Conservation (phyloP, 495 filamentous ascomycete species). For the Chaetomium fimeti region DNA sequence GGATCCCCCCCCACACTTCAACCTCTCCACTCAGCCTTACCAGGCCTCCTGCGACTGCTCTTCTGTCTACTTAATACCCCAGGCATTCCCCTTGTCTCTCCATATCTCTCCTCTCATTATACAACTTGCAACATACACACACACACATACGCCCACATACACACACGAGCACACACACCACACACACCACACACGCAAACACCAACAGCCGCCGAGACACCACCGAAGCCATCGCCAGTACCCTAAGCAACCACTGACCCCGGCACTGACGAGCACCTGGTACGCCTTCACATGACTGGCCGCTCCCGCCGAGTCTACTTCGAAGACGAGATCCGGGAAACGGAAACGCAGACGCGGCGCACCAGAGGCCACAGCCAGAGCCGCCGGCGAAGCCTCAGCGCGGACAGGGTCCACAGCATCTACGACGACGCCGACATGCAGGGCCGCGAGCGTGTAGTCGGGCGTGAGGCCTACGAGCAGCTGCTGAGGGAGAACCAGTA, state of each 20-base stretch:
- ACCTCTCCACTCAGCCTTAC: conserved; percentile 14
- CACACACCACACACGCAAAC: no score
- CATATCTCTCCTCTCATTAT: neutral
- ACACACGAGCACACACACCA: no score
- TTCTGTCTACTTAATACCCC: conserved; percentile 1
- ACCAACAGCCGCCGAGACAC: neutral
- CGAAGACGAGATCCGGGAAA: conserved; percentile 18
- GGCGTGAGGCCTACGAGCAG: conserved; percentile 20
- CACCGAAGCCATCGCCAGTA: neutral
- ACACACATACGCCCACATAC: neutral
- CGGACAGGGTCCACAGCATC: conserved; percentile 26
- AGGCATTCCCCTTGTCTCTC: neutral
- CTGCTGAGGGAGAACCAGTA: conserved; percentile 29
- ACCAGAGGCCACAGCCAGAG: conserved; percentile 20
- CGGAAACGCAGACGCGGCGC: conserved; percentile 8
- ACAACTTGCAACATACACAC: neutral
- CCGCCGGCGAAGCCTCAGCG: conserved; percentile 21
- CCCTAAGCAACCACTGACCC: neutral
- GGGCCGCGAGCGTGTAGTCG: conserved; percentile 25
- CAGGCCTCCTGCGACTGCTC: neutral
- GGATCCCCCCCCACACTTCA: neutral
- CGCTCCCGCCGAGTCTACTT: conserved; percentile 30
- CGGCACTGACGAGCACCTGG: neutral
- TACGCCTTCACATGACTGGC: conserved; percentile 21
- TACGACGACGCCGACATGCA: conserved; percentile 28